Conservation (phyloP, 768 basidiomycete species). For the Rhizopogon roseolus region DNA sequence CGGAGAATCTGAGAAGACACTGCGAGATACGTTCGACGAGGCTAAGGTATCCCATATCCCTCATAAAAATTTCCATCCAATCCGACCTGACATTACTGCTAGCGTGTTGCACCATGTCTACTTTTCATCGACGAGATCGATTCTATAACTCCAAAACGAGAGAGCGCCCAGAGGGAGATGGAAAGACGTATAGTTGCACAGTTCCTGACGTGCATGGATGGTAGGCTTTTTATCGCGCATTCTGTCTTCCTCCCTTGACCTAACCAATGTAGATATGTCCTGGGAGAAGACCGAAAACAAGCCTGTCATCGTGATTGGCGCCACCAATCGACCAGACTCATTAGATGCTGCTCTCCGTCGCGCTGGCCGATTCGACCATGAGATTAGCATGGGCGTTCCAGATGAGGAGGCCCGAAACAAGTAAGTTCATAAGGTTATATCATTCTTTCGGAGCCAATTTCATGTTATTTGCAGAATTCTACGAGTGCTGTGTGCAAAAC, state of each 20-base stretch:
- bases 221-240: conserved; percentile 32
- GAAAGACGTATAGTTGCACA: conserved; percentile 96
- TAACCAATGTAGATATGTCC: conserved; percentile 71
- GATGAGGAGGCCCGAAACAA: conserved; percentile 87
- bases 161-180: conserved; percentile 98
- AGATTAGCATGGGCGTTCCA: conserved; percentile 97
- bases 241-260: background rate
- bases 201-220: conserved; percentile 98
- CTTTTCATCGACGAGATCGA: conserved; percentile 98
- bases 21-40: conserved; percentile 95
- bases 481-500: conserved; percentile 75
- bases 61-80: background rate
- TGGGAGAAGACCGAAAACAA: conserved; percentile 94
- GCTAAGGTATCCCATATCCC: conserved; percentile 61
- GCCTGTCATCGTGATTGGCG: conserved; percentile 91
- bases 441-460: background rate
- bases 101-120: conserved; percentile 89
- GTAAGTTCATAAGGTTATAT: conserved; percentile 40
- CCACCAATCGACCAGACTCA: conserved; percentile 94
- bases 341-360: conserved; percentile 89
- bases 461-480: conserved; percentile 61
- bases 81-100: background rate
- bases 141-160: conserved; percentile 94
- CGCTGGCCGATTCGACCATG: conserved; percentile 95
- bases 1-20: conserved; percentile 95